These are phyloP conservation scores for Mycosphaerella arachidis DNA, from an alignment of 2,329 filamentous ascomycete genomes.

Conservation along the genomic window DNA sequence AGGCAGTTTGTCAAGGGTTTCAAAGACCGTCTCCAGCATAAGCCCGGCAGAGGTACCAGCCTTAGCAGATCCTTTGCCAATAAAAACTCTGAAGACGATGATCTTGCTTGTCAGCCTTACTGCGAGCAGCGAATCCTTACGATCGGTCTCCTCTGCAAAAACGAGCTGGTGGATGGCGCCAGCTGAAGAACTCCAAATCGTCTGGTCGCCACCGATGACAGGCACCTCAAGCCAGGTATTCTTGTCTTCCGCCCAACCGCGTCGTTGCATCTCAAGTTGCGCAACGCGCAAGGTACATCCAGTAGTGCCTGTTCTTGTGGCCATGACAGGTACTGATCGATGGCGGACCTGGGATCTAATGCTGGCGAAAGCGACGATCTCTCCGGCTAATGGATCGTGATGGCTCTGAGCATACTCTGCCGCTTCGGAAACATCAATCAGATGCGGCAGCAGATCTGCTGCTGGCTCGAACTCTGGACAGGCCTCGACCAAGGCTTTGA, in stretches of 20 bases:
- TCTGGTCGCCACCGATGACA: constrained; percentile 45
- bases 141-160: constrained; percentile 45
- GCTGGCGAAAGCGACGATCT: constrained; percentile 55
- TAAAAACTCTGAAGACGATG: constrained; percentile 42
- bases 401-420: constrained; percentile 28
- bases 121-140: constrained; percentile 45
- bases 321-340: constrained; percentile 33
- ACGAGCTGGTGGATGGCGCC: constrained; percentile 52
- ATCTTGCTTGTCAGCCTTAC: constrained; percentile 46
- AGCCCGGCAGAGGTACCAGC: constrained; percentile 46
- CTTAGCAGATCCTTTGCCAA: background rate
- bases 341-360: constrained; percentile 39
- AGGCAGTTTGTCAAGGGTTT: constrained; percentile 42
- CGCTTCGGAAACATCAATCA: constrained; percentile 30
- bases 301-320: constrained; percentile 47
- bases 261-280: constrained; percentile 47
- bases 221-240: constrained; percentile 47
- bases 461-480: constrained; percentile 26
- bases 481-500: constrained; percentile 14
- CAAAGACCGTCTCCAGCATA: constrained; percentile 44
- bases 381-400: constrained; percentile 40
- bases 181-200: constrained; percentile 53
- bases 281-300: constrained; percentile 57
- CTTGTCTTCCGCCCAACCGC: constrained; percentile 51
- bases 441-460: constrained; percentile 9